Evolutionary conservation across 1,284 basidiomycete genomes (phyloP).

Genomic region (Pholiota adiposa): DNA sequence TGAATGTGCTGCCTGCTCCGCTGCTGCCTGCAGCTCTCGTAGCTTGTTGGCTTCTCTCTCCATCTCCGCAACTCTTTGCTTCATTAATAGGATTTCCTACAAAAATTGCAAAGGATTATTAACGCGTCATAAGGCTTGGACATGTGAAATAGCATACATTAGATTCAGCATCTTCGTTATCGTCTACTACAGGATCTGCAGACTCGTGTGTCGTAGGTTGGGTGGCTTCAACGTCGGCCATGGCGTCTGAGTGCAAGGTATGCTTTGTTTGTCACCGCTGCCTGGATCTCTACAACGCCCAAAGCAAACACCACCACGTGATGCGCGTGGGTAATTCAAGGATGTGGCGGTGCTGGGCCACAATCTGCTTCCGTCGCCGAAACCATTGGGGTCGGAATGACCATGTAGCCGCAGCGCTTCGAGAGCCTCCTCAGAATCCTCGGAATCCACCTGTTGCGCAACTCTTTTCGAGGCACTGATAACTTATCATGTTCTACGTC

Average conservation of each 20-base stretch:
- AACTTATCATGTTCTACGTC: background rate
- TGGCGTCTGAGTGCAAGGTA: conserved; percentile 23
- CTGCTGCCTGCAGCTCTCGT: conserved; percentile 89
- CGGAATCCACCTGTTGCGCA: background rate
- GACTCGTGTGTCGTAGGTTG: conserved; percentile 38
- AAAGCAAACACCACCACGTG: conserved; percentile 25
- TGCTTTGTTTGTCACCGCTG: conserved; percentile 22
- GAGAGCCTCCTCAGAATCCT: background rate
- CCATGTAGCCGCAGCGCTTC: background rate
- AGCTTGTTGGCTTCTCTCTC: conserved; percentile 89
- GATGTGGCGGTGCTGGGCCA: background rate
- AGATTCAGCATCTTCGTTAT: conserved; percentile 62
- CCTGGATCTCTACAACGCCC: background rate
- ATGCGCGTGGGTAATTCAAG: background rate
- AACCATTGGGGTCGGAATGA: background rate
- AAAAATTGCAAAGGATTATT: conserved; percentile 20
- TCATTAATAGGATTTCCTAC: conserved; percentile 87
- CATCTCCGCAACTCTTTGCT: conserved; percentile 92
- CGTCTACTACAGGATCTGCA: conserved; percentile 48
- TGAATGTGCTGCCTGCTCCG: conserved; percentile 61
- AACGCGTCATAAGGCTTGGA: conserved; percentile 9
- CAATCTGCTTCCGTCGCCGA: conserved; percentile 2
- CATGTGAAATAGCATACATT: conserved; percentile 41
- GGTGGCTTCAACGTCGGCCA: conserved; percentile 47
- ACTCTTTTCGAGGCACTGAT: background rate